Percentiles rank a stretch among this genome's conserved stretches.
Evolutionary conservation across 2,329 filamentous ascomycete species (phyloP).

Genomic region (Lecanosticta acicola): DNA sequence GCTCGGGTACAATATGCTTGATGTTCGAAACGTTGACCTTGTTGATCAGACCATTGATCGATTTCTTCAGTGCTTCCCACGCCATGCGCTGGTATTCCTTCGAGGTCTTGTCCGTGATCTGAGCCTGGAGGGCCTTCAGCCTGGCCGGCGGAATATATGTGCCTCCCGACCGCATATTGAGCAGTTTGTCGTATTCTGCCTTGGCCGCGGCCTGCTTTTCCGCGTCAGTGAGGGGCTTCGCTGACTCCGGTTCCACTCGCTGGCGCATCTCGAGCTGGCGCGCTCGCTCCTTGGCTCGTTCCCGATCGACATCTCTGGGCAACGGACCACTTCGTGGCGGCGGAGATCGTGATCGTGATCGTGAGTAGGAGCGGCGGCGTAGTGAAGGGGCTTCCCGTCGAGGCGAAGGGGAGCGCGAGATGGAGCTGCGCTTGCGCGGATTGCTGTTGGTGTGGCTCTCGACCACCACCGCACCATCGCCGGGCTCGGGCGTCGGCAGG

Average conservation of each 20-base stretch:
- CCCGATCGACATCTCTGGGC: constrained; percentile 45
- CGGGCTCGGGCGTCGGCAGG: constrained; percentile 25
- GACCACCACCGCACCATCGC: constrained; percentile 5
- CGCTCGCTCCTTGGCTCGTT: constrained; percentile 48
- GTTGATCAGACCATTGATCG: constrained; percentile 97
- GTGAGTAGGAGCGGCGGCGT: constrained; percentile 28
- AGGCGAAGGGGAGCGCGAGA: constrained; percentile 34
- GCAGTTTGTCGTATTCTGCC: constrained; percentile 86
- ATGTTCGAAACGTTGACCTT: constrained; percentile 98
- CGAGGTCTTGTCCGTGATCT: constrained; percentile 92
- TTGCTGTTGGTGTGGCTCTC: constrained; percentile 11
- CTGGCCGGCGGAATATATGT: constrained; percentile 94
- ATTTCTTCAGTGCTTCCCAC: constrained; percentile 98
- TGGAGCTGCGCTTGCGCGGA: constrained; percentile 28
- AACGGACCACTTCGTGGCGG: constrained; percentile 36
- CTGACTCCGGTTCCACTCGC: constrained; percentile 41
- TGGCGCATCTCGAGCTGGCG: constrained; percentile 44
- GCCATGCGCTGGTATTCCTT: constrained; percentile 99
- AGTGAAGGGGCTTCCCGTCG: constrained; percentile 30
- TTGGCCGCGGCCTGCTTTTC: constrained; percentile 84
- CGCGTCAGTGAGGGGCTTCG: constrained; percentile 61
- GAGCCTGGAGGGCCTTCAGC: constrained; percentile 83
- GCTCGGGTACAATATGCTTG: constrained; percentile 91
- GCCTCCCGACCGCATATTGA: constrained; percentile 88
- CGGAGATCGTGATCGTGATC: constrained; percentile 31